phyloP scores from a whole-genome alignment of 2,329 filamentous ascomycete species.

The Ramularia endophylla region DNA sequence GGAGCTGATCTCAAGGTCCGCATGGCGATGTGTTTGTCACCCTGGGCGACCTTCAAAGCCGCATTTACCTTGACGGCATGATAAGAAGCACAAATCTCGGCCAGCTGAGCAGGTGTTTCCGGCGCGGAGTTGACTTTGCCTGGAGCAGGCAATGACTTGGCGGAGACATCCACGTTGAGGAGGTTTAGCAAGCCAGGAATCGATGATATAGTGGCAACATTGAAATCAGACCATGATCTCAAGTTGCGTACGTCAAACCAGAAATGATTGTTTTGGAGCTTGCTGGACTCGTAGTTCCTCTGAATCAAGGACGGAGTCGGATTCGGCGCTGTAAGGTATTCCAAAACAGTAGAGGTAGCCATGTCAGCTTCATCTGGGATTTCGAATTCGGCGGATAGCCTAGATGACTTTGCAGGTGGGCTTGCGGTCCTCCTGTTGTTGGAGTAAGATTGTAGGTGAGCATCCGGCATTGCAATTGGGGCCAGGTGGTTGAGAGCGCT shows the following conservation, averaged over 20 bases:
- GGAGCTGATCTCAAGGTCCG: constrained; percentile 33
- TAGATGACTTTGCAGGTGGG: constrained; percentile 39
- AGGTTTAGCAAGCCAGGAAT: constrained; percentile 68
- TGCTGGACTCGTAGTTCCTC: constrained; percentile 63
- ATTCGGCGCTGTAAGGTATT: constrained; percentile 73
- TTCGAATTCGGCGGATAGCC: constrained; percentile 35
- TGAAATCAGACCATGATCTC: constrained; percentile 77
- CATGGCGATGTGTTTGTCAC: constrained; percentile 56
- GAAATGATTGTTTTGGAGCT: constrained; percentile 70
- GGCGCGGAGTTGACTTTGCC: constrained; percentile 49
- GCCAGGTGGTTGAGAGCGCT: constrained; percentile 33
- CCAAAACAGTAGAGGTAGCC: constrained; percentile 62
- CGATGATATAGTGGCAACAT: constrained; percentile 60
- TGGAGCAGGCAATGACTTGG: constrained; percentile 56
- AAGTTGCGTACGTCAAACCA: constrained; percentile 96
- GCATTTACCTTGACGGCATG: constrained; percentile 85
- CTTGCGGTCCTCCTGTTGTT: constrained; percentile 24
- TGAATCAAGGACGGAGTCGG: constrained; percentile 77
- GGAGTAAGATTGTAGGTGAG: constrained; percentile 28
- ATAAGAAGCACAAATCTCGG: constrained; percentile 67
- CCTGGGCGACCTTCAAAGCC: constrained; percentile 69
- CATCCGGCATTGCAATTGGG: constrained; percentile 27
- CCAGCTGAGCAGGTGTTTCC: constrained; percentile 71
- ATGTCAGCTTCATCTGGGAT: constrained; percentile 28
- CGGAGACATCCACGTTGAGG: constrained; percentile 56